A percentile compares a stretch with the other conserved stretches of the same genome.
Conservation (phyloP, 192 early-diverging fungal species). For the Martensiomyces pterosporus region DNA sequence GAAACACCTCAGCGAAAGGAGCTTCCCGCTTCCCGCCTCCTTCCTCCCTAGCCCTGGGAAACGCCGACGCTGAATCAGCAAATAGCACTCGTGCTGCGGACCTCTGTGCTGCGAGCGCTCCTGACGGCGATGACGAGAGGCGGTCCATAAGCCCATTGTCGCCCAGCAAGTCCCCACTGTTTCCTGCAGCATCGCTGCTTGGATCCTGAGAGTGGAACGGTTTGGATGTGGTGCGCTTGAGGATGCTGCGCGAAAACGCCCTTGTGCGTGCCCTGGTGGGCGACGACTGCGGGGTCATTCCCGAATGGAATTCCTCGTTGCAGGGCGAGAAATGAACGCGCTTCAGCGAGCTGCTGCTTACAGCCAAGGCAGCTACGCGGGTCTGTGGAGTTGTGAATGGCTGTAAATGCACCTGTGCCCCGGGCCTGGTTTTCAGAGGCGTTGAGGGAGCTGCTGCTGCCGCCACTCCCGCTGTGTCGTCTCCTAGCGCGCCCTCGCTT, state of each 20-base stretch:
- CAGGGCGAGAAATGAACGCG: slow-evolving; percentile 44
- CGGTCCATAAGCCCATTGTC: too few species aligned
- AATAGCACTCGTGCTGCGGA: slow-evolving; percentile 6
- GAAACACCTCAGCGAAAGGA: slow-evolving; percentile 11
- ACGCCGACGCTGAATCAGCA: not conserved
- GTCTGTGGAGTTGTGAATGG: slow-evolving; percentile 4
- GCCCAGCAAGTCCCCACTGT: too few species aligned
- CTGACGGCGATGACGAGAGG: not conserved
- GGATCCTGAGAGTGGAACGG: not conserved
- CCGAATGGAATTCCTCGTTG: slow-evolving; percentile 33
- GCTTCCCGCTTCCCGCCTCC: too few species aligned
- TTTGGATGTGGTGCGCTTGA: slow-evolving; percentile 19
- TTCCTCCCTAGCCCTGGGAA: too few species aligned
- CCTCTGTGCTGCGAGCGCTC: not conserved
- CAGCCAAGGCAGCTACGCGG: not conserved
- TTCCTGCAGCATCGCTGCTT: slow-evolving; percentile 11
- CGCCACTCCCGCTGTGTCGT: not conserved
- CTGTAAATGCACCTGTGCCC: not conserved
- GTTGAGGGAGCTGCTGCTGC: slow-evolving; percentile 3
- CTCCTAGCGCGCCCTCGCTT: not conserved
- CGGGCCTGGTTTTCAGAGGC: too few species aligned
- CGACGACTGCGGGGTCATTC: slow-evolving; percentile 39
- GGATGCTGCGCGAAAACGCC: slow-evolving; percentile 31
- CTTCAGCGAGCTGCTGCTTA: slow-evolving; percentile 13
- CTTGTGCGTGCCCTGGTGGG: slow-evolving; percentile 31